Evolutionary conservation across 495 filamentous ascomycete genomes (phyloP).

Genomic region (Stereocaulon alpinum): DNA sequence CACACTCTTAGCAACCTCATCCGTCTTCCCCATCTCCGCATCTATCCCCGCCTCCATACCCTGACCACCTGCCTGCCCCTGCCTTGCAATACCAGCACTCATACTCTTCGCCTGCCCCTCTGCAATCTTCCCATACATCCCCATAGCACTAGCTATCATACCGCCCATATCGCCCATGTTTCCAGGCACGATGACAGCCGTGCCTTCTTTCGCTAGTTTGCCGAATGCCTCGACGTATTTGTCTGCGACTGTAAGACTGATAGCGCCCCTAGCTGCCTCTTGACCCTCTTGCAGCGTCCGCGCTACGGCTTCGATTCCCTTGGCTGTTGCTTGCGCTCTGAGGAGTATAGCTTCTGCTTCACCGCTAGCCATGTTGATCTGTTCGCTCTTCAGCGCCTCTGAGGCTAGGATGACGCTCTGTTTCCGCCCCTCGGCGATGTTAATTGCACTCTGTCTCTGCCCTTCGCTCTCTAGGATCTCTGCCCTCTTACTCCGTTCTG

Average conservation of each 20-base stretch:
- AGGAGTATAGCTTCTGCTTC: conserved; percentile 89
- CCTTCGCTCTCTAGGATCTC: conserved; percentile 96
- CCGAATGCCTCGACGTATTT: conserved; percentile 96
- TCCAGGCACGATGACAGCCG: conserved; percentile 86
- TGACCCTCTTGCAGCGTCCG: conserved; percentile 57
- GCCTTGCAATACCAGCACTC: conserved; percentile 35
- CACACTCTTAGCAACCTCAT: conserved; percentile 41
- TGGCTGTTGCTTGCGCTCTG: conserved; percentile 75
- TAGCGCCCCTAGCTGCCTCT: conserved; percentile 65
- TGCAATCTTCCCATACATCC: conserved; percentile 89
- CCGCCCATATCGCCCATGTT: conserved; percentile 95
- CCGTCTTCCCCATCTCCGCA: conserved; percentile 18
- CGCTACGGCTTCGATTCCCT: conserved; percentile 78
- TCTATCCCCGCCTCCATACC: conserved; percentile 4
- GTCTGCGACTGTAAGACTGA: conserved; percentile 84
- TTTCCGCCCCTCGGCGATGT: conserved; percentile 94
- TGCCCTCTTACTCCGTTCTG: conserved; percentile 89
- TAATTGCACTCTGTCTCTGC: conserved; percentile 92
- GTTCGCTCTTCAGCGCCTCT: conserved; percentile 79
- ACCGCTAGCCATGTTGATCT: conserved; percentile 83
- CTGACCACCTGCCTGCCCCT: conserved; percentile 3
- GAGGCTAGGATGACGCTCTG: conserved; percentile 91
- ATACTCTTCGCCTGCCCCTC: conserved; percentile 65
- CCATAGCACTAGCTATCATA: conserved; percentile 95
- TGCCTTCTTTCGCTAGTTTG: conserved; percentile 84